phyloP scores from a whole-genome alignment of 352 stramenopile species.

The Pythium diclinum region DNA sequence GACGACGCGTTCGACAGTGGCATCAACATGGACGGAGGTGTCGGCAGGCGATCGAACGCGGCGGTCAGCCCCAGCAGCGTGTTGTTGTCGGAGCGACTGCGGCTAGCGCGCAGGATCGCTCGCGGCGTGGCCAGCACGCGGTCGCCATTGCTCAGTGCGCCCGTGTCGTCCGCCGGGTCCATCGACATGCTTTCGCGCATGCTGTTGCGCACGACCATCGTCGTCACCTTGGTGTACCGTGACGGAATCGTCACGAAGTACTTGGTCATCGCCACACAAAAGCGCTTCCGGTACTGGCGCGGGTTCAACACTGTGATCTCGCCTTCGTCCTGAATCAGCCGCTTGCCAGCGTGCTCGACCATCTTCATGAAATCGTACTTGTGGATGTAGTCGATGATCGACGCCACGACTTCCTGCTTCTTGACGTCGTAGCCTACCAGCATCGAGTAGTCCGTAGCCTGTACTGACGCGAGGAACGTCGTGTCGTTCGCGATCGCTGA shows the following conservation, averaged over 20 bases:
- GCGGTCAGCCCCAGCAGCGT: constrained; percentile 19
- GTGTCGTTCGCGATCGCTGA: constrained; percentile 87
- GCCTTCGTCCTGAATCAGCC: constrained; percentile 86
- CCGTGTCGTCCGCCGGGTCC: constrained; percentile 9
- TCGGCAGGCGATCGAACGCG: constrained; percentile 9
- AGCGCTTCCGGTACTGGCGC: constrained; percentile 84
- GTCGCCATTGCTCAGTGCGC: background rate
- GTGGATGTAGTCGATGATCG: constrained; percentile 90
- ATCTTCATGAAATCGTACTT: constrained; percentile 92
- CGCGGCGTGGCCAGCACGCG: constrained; percentile 1
- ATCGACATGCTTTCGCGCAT: constrained; percentile 19
- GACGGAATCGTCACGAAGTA: constrained; percentile 88
- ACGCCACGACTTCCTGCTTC: constrained; percentile 83
- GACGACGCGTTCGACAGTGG: background rate
- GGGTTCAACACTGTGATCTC: constrained; percentile 88
- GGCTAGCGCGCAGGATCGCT: background rate
- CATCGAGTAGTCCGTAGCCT: constrained; percentile 88
- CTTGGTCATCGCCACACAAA: constrained; percentile 86
- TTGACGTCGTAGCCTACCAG: constrained; percentile 84
- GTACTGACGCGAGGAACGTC: constrained; percentile 75
- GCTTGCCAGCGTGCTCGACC: constrained; percentile 85
- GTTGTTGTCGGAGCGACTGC: constrained; percentile 20
- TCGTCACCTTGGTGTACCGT: constrained; percentile 82
- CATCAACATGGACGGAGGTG: background rate
- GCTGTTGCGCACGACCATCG: constrained; percentile 41